Base-by-base conservation (phyloP, 495 filamentous ascomycete genomes). In the Penicillium maclennaniae region DNA sequence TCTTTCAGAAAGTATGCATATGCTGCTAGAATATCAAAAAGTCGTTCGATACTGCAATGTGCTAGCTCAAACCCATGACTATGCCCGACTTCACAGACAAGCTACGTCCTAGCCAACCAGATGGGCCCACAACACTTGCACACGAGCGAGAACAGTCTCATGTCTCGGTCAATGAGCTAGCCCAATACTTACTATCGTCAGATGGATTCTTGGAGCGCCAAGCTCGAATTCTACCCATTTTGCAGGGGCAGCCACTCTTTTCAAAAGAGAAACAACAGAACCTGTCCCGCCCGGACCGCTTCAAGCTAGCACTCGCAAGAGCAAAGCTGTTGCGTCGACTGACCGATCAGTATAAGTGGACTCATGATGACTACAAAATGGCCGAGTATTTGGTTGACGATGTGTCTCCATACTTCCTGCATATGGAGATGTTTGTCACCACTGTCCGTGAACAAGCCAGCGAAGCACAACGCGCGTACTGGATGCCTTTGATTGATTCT, bases 1-100 rank as follows among this genome's bases (percentile, higher is more conserved):
- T 14, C 10, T 14, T 34, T 12, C 9, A 12, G 10, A 12, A 34
- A 1, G 8, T 12, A 10, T 34, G 8, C 31, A 34, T 34, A 34
- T 34, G 15, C 3, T 34, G 3, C 8, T 1, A 34, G 10, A 34
- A 1, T 14, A 14, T 34, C 8, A 14, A 26, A 34, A 4, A 16
- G 6, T 5, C 20, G 19, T 1, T 14, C 19, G n/a, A 14, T 20
- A 7, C 9, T 36, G 16, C 12, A 21, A 10, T 15, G 36, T 10
- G 20, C 25, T 15, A 40, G 43, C 28, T 23, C 17, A 26, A 25
- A 28, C 28, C 28, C 21, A 51, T 19, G 19, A 64, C 21, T 7
- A 76, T 77, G 75, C 58, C 66, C 3, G 75, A 79, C 59, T 79
- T 79, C 55, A 72, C 72, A 2, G 74, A 75, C 50, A 59, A 63